Evolutionary conservation across 306 rosid genomes (phyloP), one percentile per base, ranked within the genome.

Genomic region (Rosa multiflora): DNA sequence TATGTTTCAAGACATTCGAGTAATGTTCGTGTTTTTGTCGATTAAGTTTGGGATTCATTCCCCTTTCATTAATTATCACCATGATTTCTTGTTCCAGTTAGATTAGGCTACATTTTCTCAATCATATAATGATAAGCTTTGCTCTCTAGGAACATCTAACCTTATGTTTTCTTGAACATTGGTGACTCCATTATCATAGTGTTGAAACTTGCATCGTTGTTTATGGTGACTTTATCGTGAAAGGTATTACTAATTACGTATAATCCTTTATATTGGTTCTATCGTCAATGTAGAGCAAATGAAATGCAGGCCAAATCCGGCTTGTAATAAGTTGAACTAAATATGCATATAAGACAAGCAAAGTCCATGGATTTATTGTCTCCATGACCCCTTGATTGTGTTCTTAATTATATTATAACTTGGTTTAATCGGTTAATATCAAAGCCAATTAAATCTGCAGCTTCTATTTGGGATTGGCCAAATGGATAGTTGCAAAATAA

Each of bases 221-320:
- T n/a, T n/a, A 18, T 15, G 35, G 37, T 18, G 48, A 8, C 64
- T 47, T 64, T 51, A 47, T 37, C 59, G 46, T 13, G 18, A 59
- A 52, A 32, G 49, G 21, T 29, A 35, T 20, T 10, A 7, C 15
- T 44, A 35, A 26, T 71, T 13, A 14, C 42, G 32, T 6, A 32
- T 14, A 32, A 32, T 63, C 43, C 11, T 7, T 12, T 63, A 1
- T 10, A 3, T 63, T 35, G 42, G 2, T 63, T 63, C 42, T 7
- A 63, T 63, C 69, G 69, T 17, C 43, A 29, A 29, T 63, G 8
- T 29, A 40, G 40, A 21, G 48, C 6, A 59, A 84, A 62, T 8
- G 0, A 83, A 59, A 37, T 29, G 89, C 91, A 74, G 93, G 89
- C 91, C 83, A 35, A 78, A 64, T 82, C 78, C 89, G 91, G 88